phyloP scores from a whole-genome alignment of 768 basidiomycete genomes.

The Tubosaeta sp. region DNA sequence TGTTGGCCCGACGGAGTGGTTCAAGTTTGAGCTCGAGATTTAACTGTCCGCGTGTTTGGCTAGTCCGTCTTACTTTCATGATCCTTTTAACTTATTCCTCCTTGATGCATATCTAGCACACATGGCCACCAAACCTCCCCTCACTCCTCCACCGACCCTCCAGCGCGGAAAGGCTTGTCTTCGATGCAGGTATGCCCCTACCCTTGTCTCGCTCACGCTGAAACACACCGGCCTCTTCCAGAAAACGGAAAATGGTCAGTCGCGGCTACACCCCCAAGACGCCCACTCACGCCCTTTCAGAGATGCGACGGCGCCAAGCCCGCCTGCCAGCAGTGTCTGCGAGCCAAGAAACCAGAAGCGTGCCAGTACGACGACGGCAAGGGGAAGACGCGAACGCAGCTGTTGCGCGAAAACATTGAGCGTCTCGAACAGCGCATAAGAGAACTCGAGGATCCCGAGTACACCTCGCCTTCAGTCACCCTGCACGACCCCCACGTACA shows the following conservation, averaged over 20 bases:
- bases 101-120: neutral
- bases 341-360: slow-evolving; percentile 69
- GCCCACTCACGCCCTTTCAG: slow-evolving; percentile 34
- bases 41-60: neutral
- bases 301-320: slow-evolving; percentile 77
- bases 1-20: slow-evolving; percentile 21
- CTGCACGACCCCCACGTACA: slow-evolving; percentile 63
- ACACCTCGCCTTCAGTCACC: slow-evolving; percentile 61
- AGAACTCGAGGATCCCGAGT: slow-evolving; percentile 74
- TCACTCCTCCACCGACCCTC: slow-evolving; percentile 38
- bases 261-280: neutral
- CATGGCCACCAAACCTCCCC: slow-evolving; percentile 30
- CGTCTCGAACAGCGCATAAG: slow-evolving; percentile 67
- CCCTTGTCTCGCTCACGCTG: slow-evolving; percentile 9
- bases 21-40: neutral
- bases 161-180: slow-evolving; percentile 71
- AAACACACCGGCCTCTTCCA: slow-evolving; percentile 23
- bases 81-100: slow-evolving; percentile 24
- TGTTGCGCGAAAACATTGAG: slow-evolving; percentile 72
- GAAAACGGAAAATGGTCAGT: slow-evolving; percentile 68
- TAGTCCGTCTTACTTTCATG: too few relatives aligned
- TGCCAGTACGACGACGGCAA: slow-evolving; percentile 86
- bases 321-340: slow-evolving; percentile 71
- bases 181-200: slow-evolving; percentile 55
- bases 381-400: slow-evolving; percentile 76